Conservation (phyloP, 192 early-diverging fungal genomes). For the Rhizophagus clarus region DNA sequence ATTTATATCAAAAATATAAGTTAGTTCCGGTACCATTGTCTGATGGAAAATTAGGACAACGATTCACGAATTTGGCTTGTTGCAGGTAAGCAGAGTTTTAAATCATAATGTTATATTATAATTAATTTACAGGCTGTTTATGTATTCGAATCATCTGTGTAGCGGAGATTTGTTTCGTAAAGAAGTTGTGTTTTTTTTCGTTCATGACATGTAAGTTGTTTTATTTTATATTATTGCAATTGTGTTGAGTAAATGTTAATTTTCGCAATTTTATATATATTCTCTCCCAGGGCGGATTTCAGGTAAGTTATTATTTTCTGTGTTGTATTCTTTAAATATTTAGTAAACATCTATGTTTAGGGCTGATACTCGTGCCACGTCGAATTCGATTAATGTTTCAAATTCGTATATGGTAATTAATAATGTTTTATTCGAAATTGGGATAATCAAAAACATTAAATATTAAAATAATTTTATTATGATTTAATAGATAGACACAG, state of each 20-base stretch:
- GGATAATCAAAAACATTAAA: background rate
- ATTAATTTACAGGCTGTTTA: too few relatives aligned
- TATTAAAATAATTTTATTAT: background rate
- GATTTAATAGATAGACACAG: constrained; percentile 16
- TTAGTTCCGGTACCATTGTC: constrained; percentile 34
- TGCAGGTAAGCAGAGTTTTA: constrained; percentile 37
- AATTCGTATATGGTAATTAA: constrained; percentile 28
- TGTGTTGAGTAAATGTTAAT: background rate
- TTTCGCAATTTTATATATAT: background rate
- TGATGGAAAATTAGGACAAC: constrained; percentile 27
- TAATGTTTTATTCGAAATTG: background rate
- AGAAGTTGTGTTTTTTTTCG: constrained; percentile 42
- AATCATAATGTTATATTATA: background rate
- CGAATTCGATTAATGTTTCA: constrained; percentile 23
- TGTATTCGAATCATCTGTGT: constrained; percentile 13
- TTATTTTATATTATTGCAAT: background rate
- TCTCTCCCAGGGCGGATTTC: constrained; percentile 24
- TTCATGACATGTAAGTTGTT: constrained; percentile 44
- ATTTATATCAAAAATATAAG: background rate
- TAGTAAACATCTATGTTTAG: constrained; percentile 1
- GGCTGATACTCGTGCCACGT: constrained; percentile 20
- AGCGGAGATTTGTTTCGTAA: constrained; percentile 34
- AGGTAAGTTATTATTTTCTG: background rate
- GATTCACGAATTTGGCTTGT: constrained; percentile 38
- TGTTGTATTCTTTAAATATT: background rate